Evolutionary conservation across 768 basidiomycete species (phyloP).

Genomic region (Suillus subalutaceus): DNA sequence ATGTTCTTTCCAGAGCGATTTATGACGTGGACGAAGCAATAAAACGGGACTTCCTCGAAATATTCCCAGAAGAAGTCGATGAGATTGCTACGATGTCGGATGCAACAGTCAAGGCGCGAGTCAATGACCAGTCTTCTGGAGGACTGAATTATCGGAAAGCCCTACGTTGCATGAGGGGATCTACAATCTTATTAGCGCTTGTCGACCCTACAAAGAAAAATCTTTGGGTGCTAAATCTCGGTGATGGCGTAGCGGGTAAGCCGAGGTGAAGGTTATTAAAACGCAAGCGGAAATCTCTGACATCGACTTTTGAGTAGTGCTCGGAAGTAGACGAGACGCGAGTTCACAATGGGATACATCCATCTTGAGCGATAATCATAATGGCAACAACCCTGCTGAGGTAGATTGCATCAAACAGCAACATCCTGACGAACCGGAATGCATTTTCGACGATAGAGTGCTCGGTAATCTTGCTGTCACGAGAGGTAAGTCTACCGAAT

Average conservation of each 20-base stretch:
- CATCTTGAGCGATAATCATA: conserved; percentile 49
- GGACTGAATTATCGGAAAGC: conserved; percentile 38
- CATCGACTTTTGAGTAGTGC: conserved; percentile 42
- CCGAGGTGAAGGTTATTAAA: not conserved
- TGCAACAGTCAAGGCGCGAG: conserved; percentile 38
- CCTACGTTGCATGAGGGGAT: conserved; percentile 51
- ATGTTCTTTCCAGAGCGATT: conserved; percentile 39
- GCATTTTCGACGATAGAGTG: conserved; percentile 47
- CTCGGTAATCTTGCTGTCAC: conserved; percentile 52
- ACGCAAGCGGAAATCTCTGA: not conserved
- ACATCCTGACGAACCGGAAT: conserved; percentile 51
- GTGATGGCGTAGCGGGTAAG: conserved; percentile 57
- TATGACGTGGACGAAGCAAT: conserved; percentile 41
- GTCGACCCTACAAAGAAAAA: conserved; percentile 44
- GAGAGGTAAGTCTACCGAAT: conserved; percentile 19
- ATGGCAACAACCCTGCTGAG: conserved; percentile 47
- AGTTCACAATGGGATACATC: conserved; percentile 22
- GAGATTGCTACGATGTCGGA: conserved; percentile 37
- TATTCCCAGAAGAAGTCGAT: conserved; percentile 42
- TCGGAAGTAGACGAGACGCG: conserved; percentile 38
- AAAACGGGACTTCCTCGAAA: conserved; percentile 36
- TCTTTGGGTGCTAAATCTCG: conserved; percentile 58
- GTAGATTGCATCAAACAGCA: conserved; percentile 41
- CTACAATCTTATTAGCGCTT: conserved; percentile 51
- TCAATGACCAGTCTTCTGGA: conserved; percentile 38